Conservation (phyloP, 2,329 filamentous ascomycete species). For the Coleophoma cylindrospora region DNA sequence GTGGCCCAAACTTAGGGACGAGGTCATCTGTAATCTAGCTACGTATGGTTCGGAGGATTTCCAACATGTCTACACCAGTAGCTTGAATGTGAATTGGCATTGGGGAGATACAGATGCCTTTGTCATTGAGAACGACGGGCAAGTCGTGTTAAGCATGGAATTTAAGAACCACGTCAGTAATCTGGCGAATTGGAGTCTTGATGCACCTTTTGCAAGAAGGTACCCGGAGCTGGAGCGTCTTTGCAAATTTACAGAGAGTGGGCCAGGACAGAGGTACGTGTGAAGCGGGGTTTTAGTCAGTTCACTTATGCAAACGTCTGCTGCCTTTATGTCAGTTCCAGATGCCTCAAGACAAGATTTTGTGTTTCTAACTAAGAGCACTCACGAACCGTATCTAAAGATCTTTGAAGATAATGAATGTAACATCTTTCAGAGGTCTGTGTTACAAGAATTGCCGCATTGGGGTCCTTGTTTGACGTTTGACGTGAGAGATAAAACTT, state of each 20-base stretch:
- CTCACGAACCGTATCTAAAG: no score
- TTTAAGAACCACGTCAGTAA: constrained; percentile 15
- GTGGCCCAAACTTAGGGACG: constrained; percentile 29
- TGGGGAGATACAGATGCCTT: constrained; percentile 14
- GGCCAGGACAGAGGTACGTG: not conserved
- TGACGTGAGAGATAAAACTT: no score
- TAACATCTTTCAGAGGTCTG: no score
- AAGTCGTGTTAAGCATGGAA: constrained; percentile 11
- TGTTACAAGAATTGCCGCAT: no score
- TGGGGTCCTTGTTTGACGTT: no score
- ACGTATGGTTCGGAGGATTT: constrained; percentile 33
- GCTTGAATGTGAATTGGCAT: constrained; percentile 31
- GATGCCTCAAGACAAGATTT: no score
- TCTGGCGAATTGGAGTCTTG: constrained; percentile 20
- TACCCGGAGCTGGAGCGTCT: constrained; percentile 19
- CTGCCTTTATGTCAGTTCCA: no score
- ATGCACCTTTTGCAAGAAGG: constrained; percentile 15
- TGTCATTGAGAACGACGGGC: constrained; percentile 11
- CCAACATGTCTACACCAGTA: constrained; percentile 27
- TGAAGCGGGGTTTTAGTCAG: no score
- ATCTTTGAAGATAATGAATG: no score
- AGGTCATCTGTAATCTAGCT: constrained; percentile 29
- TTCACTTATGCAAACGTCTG: no score
- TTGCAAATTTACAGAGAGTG: constrained; percentile 10
- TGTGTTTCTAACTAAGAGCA: no score